Evolutionary conservation across 2,329 filamentous ascomycete species (phyloP), one percentile per base, ranked within the genome.

Genomic region (Herpomyces periplanetae): DNA sequence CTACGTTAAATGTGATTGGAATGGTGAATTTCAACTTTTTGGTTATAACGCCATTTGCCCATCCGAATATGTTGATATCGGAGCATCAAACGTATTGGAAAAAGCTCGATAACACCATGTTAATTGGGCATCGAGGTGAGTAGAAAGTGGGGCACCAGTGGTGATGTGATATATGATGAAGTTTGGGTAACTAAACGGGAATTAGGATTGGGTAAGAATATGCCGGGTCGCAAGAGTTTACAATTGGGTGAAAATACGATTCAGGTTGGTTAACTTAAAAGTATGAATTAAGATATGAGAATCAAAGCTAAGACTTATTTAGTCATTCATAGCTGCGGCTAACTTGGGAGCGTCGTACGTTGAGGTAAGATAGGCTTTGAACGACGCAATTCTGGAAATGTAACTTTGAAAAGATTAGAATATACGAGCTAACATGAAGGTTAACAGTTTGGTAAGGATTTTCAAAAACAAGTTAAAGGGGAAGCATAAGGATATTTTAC

Each of bases 211-310:
- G 80, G 80, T 27, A 91, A 91, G 44, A 96, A 96, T 35, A 50
- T 65, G 24, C 50, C 59, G 6, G 57, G 61, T 12, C 66, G 69
- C 33, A 66, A 60, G 24, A 88, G 73, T 2, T 45, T 96, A 13
- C 84, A 96, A 34, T 47, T 96, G 1, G 84, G 80, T 23, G 80
- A 96, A 39, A 96, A 96, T 36, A 96, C 80, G 0, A 49, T 96
- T 11, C 64, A 57, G 28, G 34, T 37, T 27, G 23, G 27, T 24
- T 5, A 14, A n/a, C n/a, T n/a, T n/a, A n/a, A 13, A 20, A 15
- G 8, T 13, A 11, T 10, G 5, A 8, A 17, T 9, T 13, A 17
- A 4, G 13, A 11, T n/a, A 13, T 8, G 5, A 8, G 5, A 12
- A 5, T 11, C 8, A 15, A 19, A 22, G 20, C 24, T 30, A 23